Base-by-base conservation (phyloP, 495 filamentous ascomycete genomes). In the Xylaria acuta region DNA sequence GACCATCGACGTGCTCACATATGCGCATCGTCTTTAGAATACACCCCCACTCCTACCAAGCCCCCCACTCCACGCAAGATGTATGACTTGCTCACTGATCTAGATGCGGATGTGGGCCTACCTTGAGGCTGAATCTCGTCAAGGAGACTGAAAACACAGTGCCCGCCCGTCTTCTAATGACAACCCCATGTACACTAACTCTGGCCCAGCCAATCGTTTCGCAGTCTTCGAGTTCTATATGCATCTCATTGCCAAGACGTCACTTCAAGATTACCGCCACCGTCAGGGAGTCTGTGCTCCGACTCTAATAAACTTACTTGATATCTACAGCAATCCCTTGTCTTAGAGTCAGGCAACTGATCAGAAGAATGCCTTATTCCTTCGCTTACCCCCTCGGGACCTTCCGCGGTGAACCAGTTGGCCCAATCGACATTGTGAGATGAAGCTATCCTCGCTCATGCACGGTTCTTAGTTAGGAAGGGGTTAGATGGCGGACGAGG, bases 381-480 rank as follows among this genome's bases (percentile, higher is more conserved):
- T 20, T 43, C 38, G 36, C 38, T 43, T 60, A 60, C 32, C 34
- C 32, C 14, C 34, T 60, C 34, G 18, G 58, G n/a, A 38, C 14
- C 16, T 12, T 38, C 32, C 58, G 18, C 34, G 32, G 7, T 12
- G 32, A n/a, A 22, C 8, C 0, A 22, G 7, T 34, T 59, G 16
- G 56, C n/a, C 56, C 30, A 60, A 60, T 60, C 16, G 56, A n/a
- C 58, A 18, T n/a, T 8, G 60, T 43, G 22, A 22, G 38, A 64
- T 30, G 1, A 41, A 43, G 22, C 2, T 43, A 7, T 64, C 38
- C 18, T 18, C 38, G 22, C 38, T 27, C 38, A 40, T 30, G 9
- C 38, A 9, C 11, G 11, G 36, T 63, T 0, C 11, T 63, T 4
- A 1, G n/a, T 0, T 16, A 22, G 4, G 22, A 14, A 27, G 38